Base-by-base conservation (phyloP, 306 rosid species). In the Betula pendula region DNA sequence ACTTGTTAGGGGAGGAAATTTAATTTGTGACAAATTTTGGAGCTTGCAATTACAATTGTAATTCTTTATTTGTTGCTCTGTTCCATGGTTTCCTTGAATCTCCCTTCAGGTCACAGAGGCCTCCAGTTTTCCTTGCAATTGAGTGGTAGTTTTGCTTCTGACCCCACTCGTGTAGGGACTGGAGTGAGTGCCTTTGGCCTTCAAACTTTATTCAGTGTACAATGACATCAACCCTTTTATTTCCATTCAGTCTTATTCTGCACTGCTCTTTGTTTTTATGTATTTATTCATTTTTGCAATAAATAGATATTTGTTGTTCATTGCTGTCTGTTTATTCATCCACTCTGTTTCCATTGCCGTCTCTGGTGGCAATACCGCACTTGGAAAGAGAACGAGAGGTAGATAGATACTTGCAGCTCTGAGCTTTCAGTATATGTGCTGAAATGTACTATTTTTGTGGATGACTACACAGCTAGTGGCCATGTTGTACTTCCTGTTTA, bases 31-130 rank as follows among this genome's bases (percentile, higher is more conserved):
- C 55, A 72, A 77, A 77, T 11, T 25, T 69, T 80, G 84, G 96
- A 85, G 87, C 84, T 80, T 76, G 89, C 86, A 86, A 78, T 85
- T 81, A 79, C 85, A 81, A 88, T 80, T 90, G 88, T 88, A 85
- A 87, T 88, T 85, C 77, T 88, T 79, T 71, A 74, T 86, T 75
- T 68, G 85, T 85, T 88, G 90, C 88, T 75, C 75, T 75, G 89
- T 87, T 86, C 84, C 88, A 71, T 58, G 73, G 66, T 65, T 76
- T 58, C 80, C 60, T 31, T 84, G 75, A 77, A 69, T 84, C 84
- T 77, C 75, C 74, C 77, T 77, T 56, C 51, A 72, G 86, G 82
- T 60, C 79, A 75, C 73, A 70, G 74, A 76, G 81, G 85, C 89
- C 83, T 80, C 87, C 84, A 79, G 71, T 76, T 83, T 84, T 82